Evolutionary conservation across 2,329 filamentous ascomycete genomes (phyloP).

Genomic region (Grosmannia serpens): DNA sequence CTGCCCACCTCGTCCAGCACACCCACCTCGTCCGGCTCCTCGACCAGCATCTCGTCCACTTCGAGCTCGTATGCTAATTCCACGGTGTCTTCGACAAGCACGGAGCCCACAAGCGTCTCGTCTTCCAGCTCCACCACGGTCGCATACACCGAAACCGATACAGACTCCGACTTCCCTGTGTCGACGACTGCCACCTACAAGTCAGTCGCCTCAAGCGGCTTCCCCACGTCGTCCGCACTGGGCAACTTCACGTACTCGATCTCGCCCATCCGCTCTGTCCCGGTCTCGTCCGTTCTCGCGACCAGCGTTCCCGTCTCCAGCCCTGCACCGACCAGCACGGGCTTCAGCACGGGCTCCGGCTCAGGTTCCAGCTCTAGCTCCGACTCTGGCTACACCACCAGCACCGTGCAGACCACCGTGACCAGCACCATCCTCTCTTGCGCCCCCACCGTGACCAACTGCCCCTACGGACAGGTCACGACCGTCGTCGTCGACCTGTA

Average conservation of each 20-base stretch:
- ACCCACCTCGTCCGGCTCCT: constrained; percentile 7
- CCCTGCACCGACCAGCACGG: not conserved
- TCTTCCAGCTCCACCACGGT: not conserved
- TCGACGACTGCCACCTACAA: constrained; percentile 8
- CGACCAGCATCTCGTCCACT: constrained; percentile 14
- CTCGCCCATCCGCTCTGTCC: constrained; percentile 18
- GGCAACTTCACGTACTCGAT: constrained; percentile 8
- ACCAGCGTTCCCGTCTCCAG: not conserved
- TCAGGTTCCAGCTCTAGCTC: constrained; percentile 6
- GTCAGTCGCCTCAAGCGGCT: constrained; percentile 19
- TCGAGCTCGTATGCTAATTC: constrained; percentile 16
- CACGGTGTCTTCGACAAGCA: not conserved
- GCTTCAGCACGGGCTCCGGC: not conserved
- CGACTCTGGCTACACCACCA: constrained; percentile 17
- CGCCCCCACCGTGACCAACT: constrained; percentile 13
- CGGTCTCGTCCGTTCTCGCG: constrained; percentile 7
- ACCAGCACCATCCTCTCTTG: constrained; percentile 13
- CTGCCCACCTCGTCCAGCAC: constrained; percentile 12
- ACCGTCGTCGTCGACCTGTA: constrained; percentile 12
- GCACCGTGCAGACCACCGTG: constrained; percentile 28
- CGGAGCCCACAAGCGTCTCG: not conserved
- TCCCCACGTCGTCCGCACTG: constrained; percentile 4
- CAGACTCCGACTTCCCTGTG: not conserved
- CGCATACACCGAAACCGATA: not conserved
- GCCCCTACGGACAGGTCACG: constrained; percentile 12